Percentiles rank a stretch among this genome's conserved stretches.
These are phyloP conservation scores for Fistulinella cinereoalba DNA, from an alignment of 1,284 basidiomycete species.

Conservation along the genomic window DNA sequence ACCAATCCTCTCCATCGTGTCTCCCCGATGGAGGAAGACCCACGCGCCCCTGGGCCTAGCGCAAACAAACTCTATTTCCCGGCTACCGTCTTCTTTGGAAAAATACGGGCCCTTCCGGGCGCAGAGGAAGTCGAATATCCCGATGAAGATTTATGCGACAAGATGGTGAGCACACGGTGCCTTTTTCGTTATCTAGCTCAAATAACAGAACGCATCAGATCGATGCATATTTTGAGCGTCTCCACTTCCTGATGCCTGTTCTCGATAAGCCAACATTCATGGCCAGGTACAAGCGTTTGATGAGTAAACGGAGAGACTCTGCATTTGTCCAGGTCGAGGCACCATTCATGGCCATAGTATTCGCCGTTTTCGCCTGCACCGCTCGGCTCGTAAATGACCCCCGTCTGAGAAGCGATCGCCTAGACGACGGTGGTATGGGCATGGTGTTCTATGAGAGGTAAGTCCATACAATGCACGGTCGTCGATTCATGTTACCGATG, in stretches of 20 bases:
- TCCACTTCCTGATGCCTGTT: constrained; percentile 83
- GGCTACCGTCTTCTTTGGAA: constrained; percentile 84
- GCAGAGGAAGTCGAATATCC: constrained; percentile 88
- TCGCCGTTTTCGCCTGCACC: constrained; percentile 81
- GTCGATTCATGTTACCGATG: constrained; percentile 3
- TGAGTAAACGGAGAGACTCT: constrained; percentile 63
- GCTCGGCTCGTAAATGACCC: constrained; percentile 75
- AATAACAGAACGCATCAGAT: constrained; percentile 49
- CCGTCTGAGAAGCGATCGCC: constrained; percentile 56
- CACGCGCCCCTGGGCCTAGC: constrained; percentile 67
- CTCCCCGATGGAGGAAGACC: constrained; percentile 80
- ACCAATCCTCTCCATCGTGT: constrained; percentile 71
- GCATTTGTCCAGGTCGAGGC: constrained; percentile 55
- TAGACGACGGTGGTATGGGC: constrained; percentile 76
- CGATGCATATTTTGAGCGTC: constrained; percentile 77
- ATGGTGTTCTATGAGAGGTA: constrained; percentile 86
- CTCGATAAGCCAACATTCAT: constrained; percentile 82
- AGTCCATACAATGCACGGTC: constrained; percentile 18
- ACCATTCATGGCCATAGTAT: constrained; percentile 74
- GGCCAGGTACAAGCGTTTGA: constrained; percentile 64
- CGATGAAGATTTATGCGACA: constrained; percentile 76
- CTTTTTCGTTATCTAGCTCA: constrained; percentile 14
- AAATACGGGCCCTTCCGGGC: constrained; percentile 76
- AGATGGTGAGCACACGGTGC: constrained; percentile 47
- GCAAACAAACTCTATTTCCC: constrained; percentile 86